These are phyloP conservation scores for Mucor ambiguus DNA, from an alignment of 371 early-diverging fungal genomes.

Conservation along the genomic window DNA sequence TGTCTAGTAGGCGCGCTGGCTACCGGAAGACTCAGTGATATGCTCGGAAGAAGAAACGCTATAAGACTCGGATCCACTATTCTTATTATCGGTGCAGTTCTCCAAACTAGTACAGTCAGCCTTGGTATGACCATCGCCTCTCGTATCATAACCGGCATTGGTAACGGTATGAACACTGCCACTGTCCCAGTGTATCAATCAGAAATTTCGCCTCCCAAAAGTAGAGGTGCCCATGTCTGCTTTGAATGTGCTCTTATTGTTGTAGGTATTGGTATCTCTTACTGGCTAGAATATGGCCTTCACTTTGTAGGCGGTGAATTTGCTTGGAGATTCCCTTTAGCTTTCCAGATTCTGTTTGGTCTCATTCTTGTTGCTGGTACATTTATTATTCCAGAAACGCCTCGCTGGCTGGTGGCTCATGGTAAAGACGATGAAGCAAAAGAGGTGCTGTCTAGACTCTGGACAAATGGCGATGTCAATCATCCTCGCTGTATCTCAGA, in stretches of 20 bases:
- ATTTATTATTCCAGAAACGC: slow-evolving; percentile 31
- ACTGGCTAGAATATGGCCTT: slow-evolving; percentile 51
- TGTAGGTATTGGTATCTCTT: slow-evolving; percentile 44
- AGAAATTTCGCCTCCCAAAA: slow-evolving; percentile 73
- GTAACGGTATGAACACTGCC: slow-evolving; percentile 47
- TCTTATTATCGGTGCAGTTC: slow-evolving; percentile 40
- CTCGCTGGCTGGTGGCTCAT: slow-evolving; percentile 56
- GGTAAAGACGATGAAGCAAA: slow-evolving; percentile 48
- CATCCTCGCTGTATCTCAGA: slow-evolving; percentile 52
- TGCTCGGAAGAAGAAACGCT: slow-evolving; percentile 40
- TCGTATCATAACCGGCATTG: slow-evolving; percentile 46
- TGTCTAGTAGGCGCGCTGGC: slow-evolving; percentile 41
- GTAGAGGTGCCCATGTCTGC: slow-evolving; percentile 48
- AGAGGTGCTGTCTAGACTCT: slow-evolving; percentile 43
- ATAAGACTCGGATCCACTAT: slow-evolving; percentile 40
- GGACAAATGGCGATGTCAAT: slow-evolving; percentile 46
- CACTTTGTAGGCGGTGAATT: slow-evolving; percentile 37
- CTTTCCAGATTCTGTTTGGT: slow-evolving; percentile 34
- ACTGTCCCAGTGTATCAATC: slow-evolving; percentile 48
- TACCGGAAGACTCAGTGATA: slow-evolving; percentile 47
- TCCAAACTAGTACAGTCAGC: slow-evolving; percentile 41
- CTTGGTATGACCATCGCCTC: slow-evolving; percentile 38
- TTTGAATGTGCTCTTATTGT: slow-evolving; percentile 39
- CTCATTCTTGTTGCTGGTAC: slow-evolving; percentile 26
- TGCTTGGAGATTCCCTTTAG: slow-evolving; percentile 49